Evolutionary conservation across 768 basidiomycete species (phyloP).

Genomic region (Tephrocybe sp.): DNA sequence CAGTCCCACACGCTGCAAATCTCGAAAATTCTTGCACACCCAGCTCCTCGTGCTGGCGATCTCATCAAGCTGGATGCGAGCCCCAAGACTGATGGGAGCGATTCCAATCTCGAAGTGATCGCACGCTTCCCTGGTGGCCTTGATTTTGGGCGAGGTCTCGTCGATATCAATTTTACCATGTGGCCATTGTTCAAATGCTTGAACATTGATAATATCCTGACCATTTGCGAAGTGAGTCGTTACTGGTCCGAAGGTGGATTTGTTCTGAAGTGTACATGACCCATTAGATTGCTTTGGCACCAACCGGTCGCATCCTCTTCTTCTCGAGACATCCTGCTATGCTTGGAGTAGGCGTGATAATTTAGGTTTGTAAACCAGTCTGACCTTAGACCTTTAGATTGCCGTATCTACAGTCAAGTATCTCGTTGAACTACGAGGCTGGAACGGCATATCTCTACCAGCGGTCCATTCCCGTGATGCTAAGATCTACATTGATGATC

Average conservation of each 20-base stretch:
- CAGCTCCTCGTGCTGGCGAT: constrained; percentile 85
- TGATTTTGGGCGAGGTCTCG: constrained; percentile 87
- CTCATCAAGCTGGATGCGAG: constrained; percentile 85
- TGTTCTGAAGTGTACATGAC: constrained; percentile 64
- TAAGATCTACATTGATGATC: constrained; percentile 93
- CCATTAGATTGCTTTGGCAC: constrained; percentile 76
- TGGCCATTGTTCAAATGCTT: constrained; percentile 95
- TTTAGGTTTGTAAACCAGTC: not conserved
- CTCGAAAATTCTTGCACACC: constrained; percentile 83
- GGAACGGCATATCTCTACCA: constrained; percentile 85
- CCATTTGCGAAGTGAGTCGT: constrained; percentile 76
- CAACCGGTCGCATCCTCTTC: constrained; percentile 85
- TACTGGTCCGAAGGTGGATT: not conserved
- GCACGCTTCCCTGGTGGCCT: constrained; percentile 92
- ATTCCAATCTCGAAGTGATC: constrained; percentile 73
- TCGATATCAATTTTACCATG: constrained; percentile 95
- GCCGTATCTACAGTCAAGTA: constrained; percentile 92
- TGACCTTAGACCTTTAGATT: constrained; percentile 44
- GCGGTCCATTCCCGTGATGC: constrained; percentile 88
- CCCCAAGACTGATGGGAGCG: constrained; percentile 52
- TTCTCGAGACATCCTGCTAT: constrained; percentile 88
- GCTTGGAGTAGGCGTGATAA: constrained; percentile 60
- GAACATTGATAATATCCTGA: constrained; percentile 91
- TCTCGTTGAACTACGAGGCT: constrained; percentile 88
- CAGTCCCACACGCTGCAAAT: constrained; percentile 91